Conservation (phyloP, 148 eudicot genomes). For the Silene conica region DNA sequence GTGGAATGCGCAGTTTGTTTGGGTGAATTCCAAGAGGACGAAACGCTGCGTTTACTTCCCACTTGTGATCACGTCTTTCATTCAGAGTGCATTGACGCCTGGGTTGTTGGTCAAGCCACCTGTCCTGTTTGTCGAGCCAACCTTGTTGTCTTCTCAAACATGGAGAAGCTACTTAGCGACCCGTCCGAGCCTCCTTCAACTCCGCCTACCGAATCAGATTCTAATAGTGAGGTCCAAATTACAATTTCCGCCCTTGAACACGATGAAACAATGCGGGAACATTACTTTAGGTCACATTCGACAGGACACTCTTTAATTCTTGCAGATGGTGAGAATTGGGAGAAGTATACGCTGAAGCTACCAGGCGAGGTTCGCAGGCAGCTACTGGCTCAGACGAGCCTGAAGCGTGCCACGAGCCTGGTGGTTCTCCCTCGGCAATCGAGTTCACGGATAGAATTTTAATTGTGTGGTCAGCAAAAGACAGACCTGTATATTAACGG, state of each 20-base stretch:
- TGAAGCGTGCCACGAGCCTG: slow-evolving; percentile 35
- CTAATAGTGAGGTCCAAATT: slow-evolving; percentile 7
- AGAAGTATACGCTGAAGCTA: slow-evolving; percentile 40
- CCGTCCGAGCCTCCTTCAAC: background rate
- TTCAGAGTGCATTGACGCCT: slow-evolving; percentile 41
- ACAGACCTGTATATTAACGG: background rate
- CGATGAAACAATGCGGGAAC: background rate
- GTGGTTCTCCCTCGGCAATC: slow-evolving; percentile 26
- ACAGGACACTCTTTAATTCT: slow-evolving; percentile 45
- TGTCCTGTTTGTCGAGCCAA: slow-evolving; percentile 39
- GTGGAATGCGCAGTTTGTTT: slow-evolving; percentile 51
- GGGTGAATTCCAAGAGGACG: slow-evolving; percentile 34
- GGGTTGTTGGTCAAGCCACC: slow-evolving; percentile 40
- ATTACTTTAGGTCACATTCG: slow-evolving; percentile 28
- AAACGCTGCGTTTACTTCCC: slow-evolving; percentile 35
- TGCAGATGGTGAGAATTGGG: slow-evolving; percentile 27
- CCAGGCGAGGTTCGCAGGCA: slow-evolving; percentile 41
- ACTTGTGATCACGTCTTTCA: slow-evolving; percentile 53
- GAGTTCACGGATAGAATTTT: slow-evolving; percentile 25
- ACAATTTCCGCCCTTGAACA: slow-evolving; percentile 3
- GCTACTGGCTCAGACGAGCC: slow-evolving; percentile 18
- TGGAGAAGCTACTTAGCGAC: background rate
- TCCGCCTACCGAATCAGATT: background rate
- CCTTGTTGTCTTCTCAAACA: slow-evolving; percentile 1
- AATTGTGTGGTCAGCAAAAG: no score